Conservation (phyloP, 192 early-diverging fungal genomes). For the Diversispora epigaea region DNA sequence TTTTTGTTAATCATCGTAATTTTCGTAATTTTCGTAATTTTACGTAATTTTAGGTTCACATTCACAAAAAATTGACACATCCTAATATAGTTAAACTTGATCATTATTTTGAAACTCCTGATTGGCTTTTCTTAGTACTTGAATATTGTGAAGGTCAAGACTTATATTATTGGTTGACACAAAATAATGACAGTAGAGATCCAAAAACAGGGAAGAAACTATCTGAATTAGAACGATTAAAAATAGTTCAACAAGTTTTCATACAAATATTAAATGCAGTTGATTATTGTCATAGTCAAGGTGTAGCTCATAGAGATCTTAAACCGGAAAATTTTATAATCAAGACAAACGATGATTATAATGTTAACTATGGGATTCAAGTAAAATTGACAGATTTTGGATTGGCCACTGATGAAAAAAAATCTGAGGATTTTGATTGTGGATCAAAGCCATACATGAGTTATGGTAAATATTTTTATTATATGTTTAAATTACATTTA, state of each 20-base stretch:
- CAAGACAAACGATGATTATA: conserved; percentile 33
- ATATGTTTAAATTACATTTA: neutral
- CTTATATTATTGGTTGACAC: conserved; percentile 53
- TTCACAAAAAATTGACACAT: conserved; percentile 61
- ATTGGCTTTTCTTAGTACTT: conserved; percentile 71
- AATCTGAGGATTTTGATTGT: conserved; percentile 84
- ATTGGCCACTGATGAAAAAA: conserved; percentile 77
- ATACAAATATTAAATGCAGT: conserved; percentile 73
- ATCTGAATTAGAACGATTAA: conserved; percentile 57
- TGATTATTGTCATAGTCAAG: conserved; percentile 68
- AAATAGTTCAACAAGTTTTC: conserved; percentile 68
- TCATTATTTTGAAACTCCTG: conserved; percentile 66
- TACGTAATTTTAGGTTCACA: conserved; percentile 36
- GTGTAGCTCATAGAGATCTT: conserved; percentile 86
- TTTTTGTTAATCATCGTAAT: neutral
- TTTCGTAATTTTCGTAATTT: neutral
- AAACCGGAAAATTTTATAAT: conserved; percentile 80
- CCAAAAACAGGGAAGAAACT: conserved; percentile 45
- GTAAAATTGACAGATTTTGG: conserved; percentile 93
- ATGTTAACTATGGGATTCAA: conserved; percentile 14
- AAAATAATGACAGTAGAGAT: conserved; percentile 42
- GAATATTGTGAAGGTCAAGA: conserved; percentile 59
- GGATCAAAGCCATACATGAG: conserved; percentile 67
- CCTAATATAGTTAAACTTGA: conserved; percentile 63
- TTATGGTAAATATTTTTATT: conserved; percentile 35